Evolutionary conservation across 495 filamentous ascomycete species (phyloP).

Genomic region (Aspergillus heteromorphus): DNA sequence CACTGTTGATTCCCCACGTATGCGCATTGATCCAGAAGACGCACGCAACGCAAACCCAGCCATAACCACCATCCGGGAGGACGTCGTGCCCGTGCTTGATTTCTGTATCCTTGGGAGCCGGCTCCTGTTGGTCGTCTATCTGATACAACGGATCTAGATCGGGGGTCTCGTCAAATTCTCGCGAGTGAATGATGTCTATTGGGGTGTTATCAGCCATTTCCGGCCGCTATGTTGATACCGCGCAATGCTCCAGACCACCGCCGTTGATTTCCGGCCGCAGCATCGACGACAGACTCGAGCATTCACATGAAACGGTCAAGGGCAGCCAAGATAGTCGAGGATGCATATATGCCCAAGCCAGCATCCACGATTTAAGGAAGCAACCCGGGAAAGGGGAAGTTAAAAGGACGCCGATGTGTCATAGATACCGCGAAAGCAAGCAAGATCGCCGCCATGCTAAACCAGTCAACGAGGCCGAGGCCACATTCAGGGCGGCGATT

Average conservation of each 20-base stretch:
- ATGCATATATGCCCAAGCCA: neutral
- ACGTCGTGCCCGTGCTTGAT: constrained; percentile 31
- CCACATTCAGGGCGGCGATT: constrained; percentile 5
- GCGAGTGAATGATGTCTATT: constrained; percentile 32
- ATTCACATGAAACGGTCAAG: neutral
- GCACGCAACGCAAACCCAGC: constrained; percentile 49
- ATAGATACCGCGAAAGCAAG: constrained; percentile 6
- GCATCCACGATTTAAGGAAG: neutral
- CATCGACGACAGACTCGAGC: neutral
- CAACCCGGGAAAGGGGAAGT: neutral
- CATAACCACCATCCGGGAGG: constrained; percentile 52
- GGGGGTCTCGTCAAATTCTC: constrained; percentile 19
- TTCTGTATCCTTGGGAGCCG: constrained; percentile 11
- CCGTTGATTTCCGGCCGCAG: neutral
- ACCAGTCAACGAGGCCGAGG: neutral
- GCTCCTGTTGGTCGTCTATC: constrained; percentile 6
- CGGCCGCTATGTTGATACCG: neutral
- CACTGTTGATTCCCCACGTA: constrained; percentile 51
- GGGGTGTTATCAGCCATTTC: constrained; percentile 33
- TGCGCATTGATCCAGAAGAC: constrained; percentile 51
- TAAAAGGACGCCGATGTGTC: constrained; percentile 10
- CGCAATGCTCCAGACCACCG: neutral
- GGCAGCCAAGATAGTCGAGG: neutral
- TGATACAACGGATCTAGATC: constrained; percentile 5
- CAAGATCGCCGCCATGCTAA: constrained; percentile 4